These are phyloP conservation scores for Cephaloascus albidus DNA, from an alignment of 805 yeast species.

Conservation along the genomic window DNA sequence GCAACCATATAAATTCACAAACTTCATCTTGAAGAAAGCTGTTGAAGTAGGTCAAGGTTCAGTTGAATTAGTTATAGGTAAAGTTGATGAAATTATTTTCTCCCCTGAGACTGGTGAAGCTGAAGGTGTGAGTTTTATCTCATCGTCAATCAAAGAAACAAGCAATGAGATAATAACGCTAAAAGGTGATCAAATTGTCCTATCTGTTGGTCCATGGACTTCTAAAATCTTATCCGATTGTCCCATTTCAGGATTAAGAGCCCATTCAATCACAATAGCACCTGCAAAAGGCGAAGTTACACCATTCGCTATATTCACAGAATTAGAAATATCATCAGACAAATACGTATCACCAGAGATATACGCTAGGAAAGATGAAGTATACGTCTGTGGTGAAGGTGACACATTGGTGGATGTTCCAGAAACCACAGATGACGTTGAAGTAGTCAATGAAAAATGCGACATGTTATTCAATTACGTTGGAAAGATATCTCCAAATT, in stretches of 20 bases:
- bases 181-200: conserved; percentile 66
- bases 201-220: conserved; percentile 97
- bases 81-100: conserved; percentile 60
- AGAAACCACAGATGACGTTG: conserved; percentile 89
- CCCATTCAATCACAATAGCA: conserved; percentile 87
- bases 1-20: conserved; percentile 92
- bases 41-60: conserved; percentile 58
- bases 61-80: conserved; percentile 79
- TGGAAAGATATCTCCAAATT: conserved; percentile 59
- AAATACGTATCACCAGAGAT: conserved; percentile 86
- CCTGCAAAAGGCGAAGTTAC: conserved; percentile 70
- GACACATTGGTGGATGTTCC: conserved; percentile 87
- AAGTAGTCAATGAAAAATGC: conserved; percentile 79
- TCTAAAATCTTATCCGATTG: conserved; percentile 83
- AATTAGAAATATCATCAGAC: conserved; percentile 58
- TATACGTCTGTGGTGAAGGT: conserved; percentile 96
- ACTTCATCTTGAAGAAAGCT: conserved; percentile 68
- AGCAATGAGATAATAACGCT: conserved; percentile 34
- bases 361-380: conserved; percentile 92
- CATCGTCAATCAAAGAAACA: conserved; percentile 22
- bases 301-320: conserved; percentile 92
- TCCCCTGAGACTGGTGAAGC: conserved; percentile 59
- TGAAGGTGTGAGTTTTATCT: conserved; percentile 61
- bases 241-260: conserved; percentile 89
- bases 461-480: conserved; percentile 80